phyloP scores from a whole-genome alignment of 257 asterid species.

The Datura wrightii region DNA sequence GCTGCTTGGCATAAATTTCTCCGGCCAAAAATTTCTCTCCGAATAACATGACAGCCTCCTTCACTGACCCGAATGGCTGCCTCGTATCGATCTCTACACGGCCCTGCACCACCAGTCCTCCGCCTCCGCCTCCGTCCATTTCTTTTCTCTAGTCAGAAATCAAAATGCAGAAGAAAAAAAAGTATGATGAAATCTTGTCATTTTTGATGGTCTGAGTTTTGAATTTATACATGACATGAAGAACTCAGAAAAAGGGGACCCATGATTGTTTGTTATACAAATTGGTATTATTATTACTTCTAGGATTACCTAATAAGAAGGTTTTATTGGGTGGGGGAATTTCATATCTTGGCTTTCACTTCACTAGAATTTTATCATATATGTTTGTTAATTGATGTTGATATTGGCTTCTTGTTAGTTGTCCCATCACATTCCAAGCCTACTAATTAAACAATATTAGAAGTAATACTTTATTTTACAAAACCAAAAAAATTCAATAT shows the following conservation, averaged over 20 bases:
- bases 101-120: constrained; percentile 76
- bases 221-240: not conserved
- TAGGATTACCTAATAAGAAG: constrained; percentile 32
- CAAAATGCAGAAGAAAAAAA: not conserved
- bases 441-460: not conserved
- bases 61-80: constrained; percentile 77
- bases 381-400: constrained; percentile 71
- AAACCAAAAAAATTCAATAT: not conserved
- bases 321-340: constrained; percentile 35
- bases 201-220: not conserved
- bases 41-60: constrained; percentile 76
- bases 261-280: constrained; percentile 14
- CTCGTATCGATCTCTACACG: constrained; percentile 86
- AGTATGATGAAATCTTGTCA: not conserved
- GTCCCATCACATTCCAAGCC: constrained; percentile 46
- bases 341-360: constrained; percentile 90
- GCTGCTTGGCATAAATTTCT: constrained; percentile 68
- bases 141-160: not conserved
- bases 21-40: constrained; percentile 82
- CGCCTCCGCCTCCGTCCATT: constrained; percentile 39
- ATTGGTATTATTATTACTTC: not conserved
- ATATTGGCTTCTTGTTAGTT: constrained; percentile 56
- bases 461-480: not conserved
- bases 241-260: constrained; percentile 5
- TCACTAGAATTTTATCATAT: constrained; percentile 51